These are phyloP conservation scores for Chaetothyriales sp. DNA, from an alignment of 2,329 filamentous ascomycete species.

Conservation along the genomic window DNA sequence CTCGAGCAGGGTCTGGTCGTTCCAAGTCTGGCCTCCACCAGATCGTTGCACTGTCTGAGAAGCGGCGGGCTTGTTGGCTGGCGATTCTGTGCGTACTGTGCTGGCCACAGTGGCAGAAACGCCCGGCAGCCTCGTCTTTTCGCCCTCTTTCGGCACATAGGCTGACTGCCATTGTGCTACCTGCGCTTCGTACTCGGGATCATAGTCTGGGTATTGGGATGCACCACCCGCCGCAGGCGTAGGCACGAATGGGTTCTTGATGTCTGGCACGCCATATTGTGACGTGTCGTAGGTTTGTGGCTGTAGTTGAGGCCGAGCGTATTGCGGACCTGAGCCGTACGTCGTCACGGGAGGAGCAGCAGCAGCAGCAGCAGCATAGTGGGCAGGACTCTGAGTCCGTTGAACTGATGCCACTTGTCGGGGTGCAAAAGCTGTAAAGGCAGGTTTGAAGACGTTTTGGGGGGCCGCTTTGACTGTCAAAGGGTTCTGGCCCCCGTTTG, in stretches of 20 bases:
- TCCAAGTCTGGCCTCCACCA: conserved; percentile 87
- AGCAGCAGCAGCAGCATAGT: conserved; percentile 27
- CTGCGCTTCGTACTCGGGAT: conserved; percentile 77
- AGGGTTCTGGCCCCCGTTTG: conserved; percentile 23
- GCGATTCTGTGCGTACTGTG: conserved; percentile 21
- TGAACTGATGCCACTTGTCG: conserved; percentile 40
- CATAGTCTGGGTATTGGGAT: conserved; percentile 29
- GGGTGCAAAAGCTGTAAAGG: conserved; percentile 46
- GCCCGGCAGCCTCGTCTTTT: conserved; percentile 9
- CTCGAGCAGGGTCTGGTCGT: conserved; percentile 73
- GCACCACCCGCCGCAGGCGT: conserved; percentile 35
- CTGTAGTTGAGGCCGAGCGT: conserved; percentile 27
- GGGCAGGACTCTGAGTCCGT: conserved; percentile 24
- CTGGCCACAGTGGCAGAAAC: conserved; percentile 18
- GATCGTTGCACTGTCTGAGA: conserved; percentile 73
- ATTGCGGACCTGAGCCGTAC: conserved; percentile 15
- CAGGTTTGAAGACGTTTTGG: conserved; percentile 7
- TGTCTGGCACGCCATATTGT: conserved; percentile 38
- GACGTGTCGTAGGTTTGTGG: conserved; percentile 33
- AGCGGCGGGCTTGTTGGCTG: conserved; percentile 30
- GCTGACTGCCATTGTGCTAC: conserved; percentile 93
- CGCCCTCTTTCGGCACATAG: conserved; percentile 54
- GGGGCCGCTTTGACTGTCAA: conserved; percentile 20
- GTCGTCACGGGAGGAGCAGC: conserved; percentile 24
- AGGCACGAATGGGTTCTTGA: conserved; percentile 59